Evolutionary conservation across 495 filamentous ascomycete genomes (phyloP).

Genomic region (Penicillium coffeae): DNA sequence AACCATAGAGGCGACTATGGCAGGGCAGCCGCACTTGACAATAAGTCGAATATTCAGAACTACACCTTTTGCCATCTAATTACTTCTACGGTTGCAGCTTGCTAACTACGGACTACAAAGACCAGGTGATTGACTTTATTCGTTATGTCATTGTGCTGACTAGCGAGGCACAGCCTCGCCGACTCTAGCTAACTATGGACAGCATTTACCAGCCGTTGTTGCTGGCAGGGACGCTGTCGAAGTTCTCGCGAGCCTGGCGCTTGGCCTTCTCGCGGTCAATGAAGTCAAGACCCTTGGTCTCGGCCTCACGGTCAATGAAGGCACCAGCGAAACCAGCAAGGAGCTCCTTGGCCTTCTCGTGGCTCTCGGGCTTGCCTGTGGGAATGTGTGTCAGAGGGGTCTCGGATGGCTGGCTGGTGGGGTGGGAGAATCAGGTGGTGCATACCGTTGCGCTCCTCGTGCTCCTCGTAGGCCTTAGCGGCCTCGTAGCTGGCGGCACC

Average conservation of each 20-base stretch:
- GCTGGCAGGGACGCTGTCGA: slow-evolving; percentile 36
- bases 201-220: slow-evolving; percentile 10
- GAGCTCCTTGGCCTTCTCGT: slow-evolving; percentile 68
- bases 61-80: too few species aligned
- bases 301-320: slow-evolving; percentile 68
- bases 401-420: not conserved
- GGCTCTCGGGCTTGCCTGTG: slow-evolving; percentile 57
- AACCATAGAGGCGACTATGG: too few species aligned
- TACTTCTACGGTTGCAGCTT: too few species aligned
- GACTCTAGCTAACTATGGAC: too few species aligned
- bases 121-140: too few species aligned
- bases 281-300: slow-evolving; percentile 67
- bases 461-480: slow-evolving; percentile 69
- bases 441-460: slow-evolving; percentile 59
- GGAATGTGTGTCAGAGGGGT: not conserved
- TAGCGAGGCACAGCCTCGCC: too few species aligned
- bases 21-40: too few species aligned
- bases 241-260: slow-evolving; percentile 51
- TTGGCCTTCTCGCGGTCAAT: slow-evolving; percentile 66
- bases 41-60: too few species aligned
- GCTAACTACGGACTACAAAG: too few species aligned
- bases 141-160: not conserved
- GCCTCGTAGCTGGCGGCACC: slow-evolving; percentile 71
- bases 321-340: slow-evolving; percentile 64
- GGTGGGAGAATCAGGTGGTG: not conserved